Conservation (phyloP, 352 stramenopile species). For the Pythium folliculosum region DNA sequence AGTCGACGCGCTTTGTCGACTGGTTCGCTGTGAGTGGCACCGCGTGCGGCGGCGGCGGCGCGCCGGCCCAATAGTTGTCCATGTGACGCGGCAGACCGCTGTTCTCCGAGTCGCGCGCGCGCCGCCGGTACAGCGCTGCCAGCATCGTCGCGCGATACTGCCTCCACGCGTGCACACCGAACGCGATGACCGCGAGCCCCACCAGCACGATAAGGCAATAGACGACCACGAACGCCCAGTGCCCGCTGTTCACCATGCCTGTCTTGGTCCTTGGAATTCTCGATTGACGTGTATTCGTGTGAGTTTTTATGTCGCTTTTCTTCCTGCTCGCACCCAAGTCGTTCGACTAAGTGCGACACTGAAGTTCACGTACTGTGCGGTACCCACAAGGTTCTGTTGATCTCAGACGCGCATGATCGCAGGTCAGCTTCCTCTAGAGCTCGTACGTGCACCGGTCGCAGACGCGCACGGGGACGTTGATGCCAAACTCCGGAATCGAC, state of each 20-base stretch:
- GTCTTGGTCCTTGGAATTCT: conserved; percentile 5
- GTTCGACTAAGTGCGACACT: conserved; percentile 26
- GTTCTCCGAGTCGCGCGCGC: conserved; percentile 32
- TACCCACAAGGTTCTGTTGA: background rate
- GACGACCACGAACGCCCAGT: conserved; percentile 29
- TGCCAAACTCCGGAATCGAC: conserved; percentile 83
- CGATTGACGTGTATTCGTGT: background rate
- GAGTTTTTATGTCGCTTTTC: conserved; percentile 18
- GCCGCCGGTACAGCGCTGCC: conserved; percentile 30
- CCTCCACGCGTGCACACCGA: conserved; percentile 36
- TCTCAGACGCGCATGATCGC: background rate
- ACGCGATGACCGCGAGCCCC: conserved; percentile 29
- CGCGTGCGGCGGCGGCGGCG: conserved; percentile 8
- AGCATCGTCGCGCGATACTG: conserved; percentile 38
- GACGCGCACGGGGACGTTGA: conserved; percentile 83
- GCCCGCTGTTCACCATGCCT: conserved; percentile 9
- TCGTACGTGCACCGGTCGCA: conserved; percentile 89
- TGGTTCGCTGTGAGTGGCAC: background rate
- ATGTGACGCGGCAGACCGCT: conserved; percentile 17
- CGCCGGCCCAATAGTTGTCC: conserved; percentile 40
- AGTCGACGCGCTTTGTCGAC: conserved; percentile 3
- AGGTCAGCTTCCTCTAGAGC: conserved; percentile 31
- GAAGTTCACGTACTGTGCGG: conserved; percentile 14
- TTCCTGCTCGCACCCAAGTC: background rate
- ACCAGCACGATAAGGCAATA: conserved; percentile 35